phyloP scores from a whole-genome alignment of 2,329 filamentous ascomycete species.

The Hymenoscyphus linearis region DNA sequence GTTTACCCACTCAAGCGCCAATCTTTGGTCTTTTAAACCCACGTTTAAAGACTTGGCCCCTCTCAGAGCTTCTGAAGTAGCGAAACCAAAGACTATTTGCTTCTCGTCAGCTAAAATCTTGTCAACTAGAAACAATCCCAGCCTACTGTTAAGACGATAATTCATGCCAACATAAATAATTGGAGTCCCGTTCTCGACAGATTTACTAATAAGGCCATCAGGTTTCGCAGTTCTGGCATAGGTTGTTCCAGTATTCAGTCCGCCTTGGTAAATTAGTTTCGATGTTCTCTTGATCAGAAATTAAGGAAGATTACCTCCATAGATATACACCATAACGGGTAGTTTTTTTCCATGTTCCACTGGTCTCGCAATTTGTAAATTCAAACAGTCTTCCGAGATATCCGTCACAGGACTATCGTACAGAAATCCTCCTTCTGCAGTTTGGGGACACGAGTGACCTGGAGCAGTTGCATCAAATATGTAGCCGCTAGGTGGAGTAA shows the following conservation, averaged over 20 bases:
- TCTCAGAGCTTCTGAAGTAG: constrained; percentile 49
- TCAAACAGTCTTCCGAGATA: constrained; percentile 56
- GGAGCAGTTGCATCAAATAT: constrained; percentile 36
- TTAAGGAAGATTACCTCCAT: constrained; percentile 45
- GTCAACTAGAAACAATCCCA: not conserved
- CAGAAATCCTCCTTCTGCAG: constrained; percentile 31
- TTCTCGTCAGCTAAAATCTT: constrained; percentile 29
- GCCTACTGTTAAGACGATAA: constrained; percentile 38
- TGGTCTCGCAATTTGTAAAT: constrained; percentile 49
- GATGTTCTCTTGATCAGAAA: not conserved
- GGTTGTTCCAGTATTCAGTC: constrained; percentile 11
- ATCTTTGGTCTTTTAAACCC: constrained; percentile 49
- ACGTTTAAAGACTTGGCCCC: constrained; percentile 18
- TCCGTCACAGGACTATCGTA: constrained; percentile 35
- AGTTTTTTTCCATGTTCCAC: constrained; percentile 49
- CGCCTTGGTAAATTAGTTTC: constrained; percentile 11
- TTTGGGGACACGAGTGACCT: constrained; percentile 42
- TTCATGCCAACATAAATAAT: constrained; percentile 55
- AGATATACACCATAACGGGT: constrained; percentile 65
- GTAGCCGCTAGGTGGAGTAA: constrained; percentile 30
- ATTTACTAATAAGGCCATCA: constrained; percentile 42
- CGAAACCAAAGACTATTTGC: constrained; percentile 58
- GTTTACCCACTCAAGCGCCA: constrained; percentile 53
- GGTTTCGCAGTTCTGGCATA: constrained; percentile 30
- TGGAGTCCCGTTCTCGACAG: constrained; percentile 40